Evolutionary conservation across 1,284 basidiomycete genomes (phyloP).

Genomic region (Fistulinella cinereoalba): DNA sequence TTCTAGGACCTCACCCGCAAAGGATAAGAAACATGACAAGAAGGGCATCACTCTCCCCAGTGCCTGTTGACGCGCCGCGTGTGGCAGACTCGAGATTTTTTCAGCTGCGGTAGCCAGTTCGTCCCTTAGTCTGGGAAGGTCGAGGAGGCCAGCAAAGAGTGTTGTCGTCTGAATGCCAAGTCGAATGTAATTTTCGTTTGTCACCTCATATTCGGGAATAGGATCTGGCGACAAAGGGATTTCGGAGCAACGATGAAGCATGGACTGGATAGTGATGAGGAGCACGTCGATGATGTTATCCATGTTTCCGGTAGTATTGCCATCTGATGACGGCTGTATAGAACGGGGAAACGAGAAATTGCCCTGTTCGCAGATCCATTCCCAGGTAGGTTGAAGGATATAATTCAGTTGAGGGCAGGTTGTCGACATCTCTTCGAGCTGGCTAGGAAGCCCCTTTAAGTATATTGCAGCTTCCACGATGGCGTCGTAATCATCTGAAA

Average conservation of each 20-base stretch:
- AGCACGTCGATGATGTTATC: constrained; percentile 57
- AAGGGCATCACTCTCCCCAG: constrained; percentile 59
- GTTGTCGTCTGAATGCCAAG: constrained; percentile 37
- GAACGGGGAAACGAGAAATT: constrained; percentile 22
- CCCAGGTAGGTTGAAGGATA: constrained; percentile 23
- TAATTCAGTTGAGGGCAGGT: constrained; percentile 31
- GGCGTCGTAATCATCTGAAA: constrained; percentile 25
- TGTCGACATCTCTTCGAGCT: constrained; percentile 27
- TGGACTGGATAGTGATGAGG: constrained; percentile 60
- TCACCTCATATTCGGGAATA: constrained; percentile 7
- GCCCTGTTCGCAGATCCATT: constrained; percentile 34
- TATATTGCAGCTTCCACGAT: constrained; percentile 20
- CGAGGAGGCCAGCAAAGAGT: constrained; percentile 44
- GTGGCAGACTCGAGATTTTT: constrained; percentile 35
- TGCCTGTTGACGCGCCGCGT: constrained; percentile 23
- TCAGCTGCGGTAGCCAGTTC: constrained; percentile 32
- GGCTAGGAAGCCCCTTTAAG: constrained; percentile 21
- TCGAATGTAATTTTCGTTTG: constrained; percentile 42
- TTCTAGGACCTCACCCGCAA: constrained; percentile 54
- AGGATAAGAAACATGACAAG: constrained; percentile 53
- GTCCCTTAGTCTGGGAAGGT: constrained; percentile 39
- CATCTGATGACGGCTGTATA: background rate
- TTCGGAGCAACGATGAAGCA: constrained; percentile 44
- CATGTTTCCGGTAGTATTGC: background rate
- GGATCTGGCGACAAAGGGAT: constrained; percentile 6